These are phyloP conservation scores for Pythium sukuiense DNA, from an alignment of 352 stramenopile species.

Conservation along the genomic window DNA sequence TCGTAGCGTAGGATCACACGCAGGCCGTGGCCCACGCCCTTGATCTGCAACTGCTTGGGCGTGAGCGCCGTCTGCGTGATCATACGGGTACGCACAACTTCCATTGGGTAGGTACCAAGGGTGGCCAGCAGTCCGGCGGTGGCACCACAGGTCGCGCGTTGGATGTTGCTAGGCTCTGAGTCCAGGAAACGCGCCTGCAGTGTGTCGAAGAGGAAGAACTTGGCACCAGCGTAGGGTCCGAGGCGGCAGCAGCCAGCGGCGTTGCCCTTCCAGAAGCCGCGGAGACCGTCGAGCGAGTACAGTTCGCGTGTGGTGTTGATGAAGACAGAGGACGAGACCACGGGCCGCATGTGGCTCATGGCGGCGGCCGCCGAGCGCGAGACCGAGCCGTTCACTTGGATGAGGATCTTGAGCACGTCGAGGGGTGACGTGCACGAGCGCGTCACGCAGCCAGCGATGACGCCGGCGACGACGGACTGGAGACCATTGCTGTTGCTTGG, in stretches of 20 bases:
- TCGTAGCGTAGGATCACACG: constrained; percentile 60
- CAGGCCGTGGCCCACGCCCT: constrained; percentile 56
- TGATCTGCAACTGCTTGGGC: constrained; percentile 43
- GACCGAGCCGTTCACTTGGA: constrained; percentile 65
- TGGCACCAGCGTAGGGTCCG: constrained; percentile 72
- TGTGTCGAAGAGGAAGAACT: constrained; percentile 81
- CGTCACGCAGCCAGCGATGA: constrained; percentile 79
- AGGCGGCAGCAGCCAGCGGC: constrained; percentile 73
- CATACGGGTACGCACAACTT: constrained; percentile 81
- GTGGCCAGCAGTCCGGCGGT: constrained; percentile 67
- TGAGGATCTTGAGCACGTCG: constrained; percentile 85
- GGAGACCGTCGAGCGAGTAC: constrained; percentile 63
- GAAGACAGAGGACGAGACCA: constrained; percentile 32
- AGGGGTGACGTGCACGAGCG: constrained; percentile 79
- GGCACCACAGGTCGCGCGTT: constrained; percentile 60
- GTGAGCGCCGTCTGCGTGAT: constrained; percentile 56
- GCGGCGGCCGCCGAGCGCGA: constrained; percentile 31
- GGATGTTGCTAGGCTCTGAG: constrained; percentile 37
- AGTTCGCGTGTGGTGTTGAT: constrained; percentile 50
- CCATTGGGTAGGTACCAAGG: constrained; percentile 75
- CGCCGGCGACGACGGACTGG: constrained; percentile 69
- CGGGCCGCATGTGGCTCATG: constrained; percentile 17
- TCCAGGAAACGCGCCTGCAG: constrained; percentile 54
- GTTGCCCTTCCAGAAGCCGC: constrained; percentile 83
- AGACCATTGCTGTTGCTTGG: constrained; percentile 31